Base-by-base conservation (phyloP, 2,329 filamentous ascomycete species). In the Tolypocladium paradoxum region DNA sequence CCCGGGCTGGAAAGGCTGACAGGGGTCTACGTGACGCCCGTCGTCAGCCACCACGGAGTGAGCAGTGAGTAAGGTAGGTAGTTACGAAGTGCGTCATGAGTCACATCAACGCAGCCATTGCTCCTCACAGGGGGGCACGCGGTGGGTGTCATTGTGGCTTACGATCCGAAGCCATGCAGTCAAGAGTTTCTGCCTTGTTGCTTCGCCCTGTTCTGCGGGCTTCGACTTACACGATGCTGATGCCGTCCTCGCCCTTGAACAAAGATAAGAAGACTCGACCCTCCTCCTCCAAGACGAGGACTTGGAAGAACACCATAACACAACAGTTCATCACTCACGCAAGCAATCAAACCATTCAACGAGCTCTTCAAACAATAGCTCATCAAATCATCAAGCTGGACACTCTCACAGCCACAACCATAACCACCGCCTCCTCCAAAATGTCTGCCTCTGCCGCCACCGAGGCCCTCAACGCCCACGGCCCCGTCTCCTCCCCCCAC, bases 381-480 rank as follows among this genome's bases (percentile, higher is more conserved):
- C 43, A 11, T 46, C 43, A 31, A 47, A 47, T 27, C 27, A 33
- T 31, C 43, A 47, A 11, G 43, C 43, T 31, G 20, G 43, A 31
- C 24, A 20, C 48, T 27, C 22, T 8, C 48, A 12, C 36, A 27
- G 33, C 48, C 48, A 35, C 48, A 38, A 50, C 49, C 49, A 36
- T 36, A 38, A 37, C 6, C 48, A 20, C 20, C 18, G 33, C 20
- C 34, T n/a, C 51, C 9, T 8, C 20, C 46, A 53, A 49, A 49
- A 53, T 53, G 51, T 43, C 37, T 33, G 29, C 33, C 45, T 47
- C 47, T 27, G 22, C 47, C 37, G 50, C 50, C 50, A 40, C 51
- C 50, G 46, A 55, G 53, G 43, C 52, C 54, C 48, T 50, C 54
- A 56, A 54, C 47, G 54, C 52, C 54, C 52, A 52, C 49, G 55